Evolutionary conservation across 2,329 filamentous ascomycete species (phyloP), one percentile per base, ranked within the genome.

Genomic region (Clonostachys chloroleuca): DNA sequence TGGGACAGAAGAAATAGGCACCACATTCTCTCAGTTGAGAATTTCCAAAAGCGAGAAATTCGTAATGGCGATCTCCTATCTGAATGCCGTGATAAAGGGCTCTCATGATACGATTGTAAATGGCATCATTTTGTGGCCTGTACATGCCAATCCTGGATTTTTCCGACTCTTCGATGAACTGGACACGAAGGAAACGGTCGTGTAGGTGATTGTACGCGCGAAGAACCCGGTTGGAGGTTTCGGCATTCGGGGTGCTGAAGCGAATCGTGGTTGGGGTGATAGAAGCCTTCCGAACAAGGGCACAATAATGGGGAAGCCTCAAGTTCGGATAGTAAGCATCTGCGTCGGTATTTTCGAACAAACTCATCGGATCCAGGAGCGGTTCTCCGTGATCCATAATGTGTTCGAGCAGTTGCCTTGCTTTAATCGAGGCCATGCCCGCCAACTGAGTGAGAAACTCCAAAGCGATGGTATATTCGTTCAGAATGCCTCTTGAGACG

Each of bases 31-130:
- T 82, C 50, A 99, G 88, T 57, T 99, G 94, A 0, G 94, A 96
- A 63, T 94, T 97, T 0, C 94, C 92, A 67, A 92, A 96, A 0
- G 92, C 94, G 24, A 99, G 79, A 53, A 97, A 97, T 55, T 92
- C 80, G 63, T 91, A 99, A 49, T 82, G 81, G 8, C 89, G 84
- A 52, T 86, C 87, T 5, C 89, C 94, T 44, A 99, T 84, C 1
- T 74, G 74, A 53, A 99, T 92, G 1, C 94, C 94, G 47, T 94
- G 80, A 41, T 70, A 75, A 59, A 97, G 70, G 0, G 86, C 80
- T 43, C 86, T 78, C 52, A 82, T 81, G 17, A 96, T 77, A 12
- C 90, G 80, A 24, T 81, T 81, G 63, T 88, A 96, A 0, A 96
- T 62, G 47, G 87, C 80, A 49, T 90, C 78, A 52, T 86, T 83